Conservation (phyloP, 2,329 filamentous ascomycete genomes). For the Metarhizium anisopliae region DNA sequence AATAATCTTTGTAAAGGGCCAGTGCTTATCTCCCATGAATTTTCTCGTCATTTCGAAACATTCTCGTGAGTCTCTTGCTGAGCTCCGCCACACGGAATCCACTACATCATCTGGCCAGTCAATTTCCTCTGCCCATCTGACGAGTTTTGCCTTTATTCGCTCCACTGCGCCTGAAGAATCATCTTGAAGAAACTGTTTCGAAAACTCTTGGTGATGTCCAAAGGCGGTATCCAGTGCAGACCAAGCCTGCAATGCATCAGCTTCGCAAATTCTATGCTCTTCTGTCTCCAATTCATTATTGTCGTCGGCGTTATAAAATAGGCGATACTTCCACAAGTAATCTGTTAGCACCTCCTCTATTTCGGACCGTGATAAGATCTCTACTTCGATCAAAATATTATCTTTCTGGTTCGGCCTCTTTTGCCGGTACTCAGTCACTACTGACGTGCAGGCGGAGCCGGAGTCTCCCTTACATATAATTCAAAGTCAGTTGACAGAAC, state of each 20-base stretch:
- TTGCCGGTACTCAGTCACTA: slow-evolving; percentile 25
- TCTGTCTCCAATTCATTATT: slow-evolving; percentile 11
- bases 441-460: slow-evolving; percentile 23
- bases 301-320: slow-evolving; percentile 14
- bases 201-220: slow-evolving; percentile 18
- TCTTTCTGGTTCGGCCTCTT: slow-evolving; percentile 14
- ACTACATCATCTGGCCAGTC: slow-evolving; percentile 18
- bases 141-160: slow-evolving; percentile 14
- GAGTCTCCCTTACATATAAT: slow-evolving; percentile 14
- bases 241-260: slow-evolving; percentile 32
- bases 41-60: slow-evolving; percentile 19
- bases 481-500: too few species aligned
- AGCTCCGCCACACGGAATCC: slow-evolving; percentile 19
- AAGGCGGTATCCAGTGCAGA: slow-evolving; percentile 25
- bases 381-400: slow-evolving; percentile 21
- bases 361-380: slow-evolving; percentile 19
- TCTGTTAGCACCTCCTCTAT: slow-evolving; percentile 20
- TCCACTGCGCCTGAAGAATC: slow-evolving; percentile 18
- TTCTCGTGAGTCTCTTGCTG: slow-evolving; percentile 19
- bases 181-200: slow-evolving; percentile 12
- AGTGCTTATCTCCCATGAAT: slow-evolving; percentile 23
- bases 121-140: slow-evolving; percentile 19
- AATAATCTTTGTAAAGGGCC: slow-evolving; percentile 28
- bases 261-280: slow-evolving; percentile 17
- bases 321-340: slow-evolving; percentile 23